Evolutionary conservation across 1,139 yeast species (phyloP), one percentile per base, ranked within the genome.

Genomic region (Sugiyamaella neomexicana): DNA sequence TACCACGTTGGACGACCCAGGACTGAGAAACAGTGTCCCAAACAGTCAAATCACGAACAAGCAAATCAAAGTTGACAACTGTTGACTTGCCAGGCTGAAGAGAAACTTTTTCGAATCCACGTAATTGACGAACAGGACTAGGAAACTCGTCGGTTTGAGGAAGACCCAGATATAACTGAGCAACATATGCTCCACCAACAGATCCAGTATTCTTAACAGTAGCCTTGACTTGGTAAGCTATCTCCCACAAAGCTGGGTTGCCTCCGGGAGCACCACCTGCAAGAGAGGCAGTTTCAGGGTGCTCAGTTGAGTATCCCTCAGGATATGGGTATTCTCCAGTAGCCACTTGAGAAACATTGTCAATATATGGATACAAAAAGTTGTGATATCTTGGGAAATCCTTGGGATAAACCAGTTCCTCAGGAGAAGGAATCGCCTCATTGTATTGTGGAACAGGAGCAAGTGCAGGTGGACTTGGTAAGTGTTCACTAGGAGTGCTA

Each of bases 241-340:
- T 63, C 36, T 74, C 74, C 76, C 77, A 77, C 41, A 76, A 66
- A 2, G 74, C 75, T n/a, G 75, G 76, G 60, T 75, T 72, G 1
- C 80, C 80, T 1, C 86, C 87, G 34, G 80, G 67, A 0, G 81
- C 85, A 25, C 86, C 86, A 1, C 86, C 86, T 12, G 82, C 73
- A 7, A 76, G 64, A 3, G 79, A 75, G 0, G 82, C 80, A 55
- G 63, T 41, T 55, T 64, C 46, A 60, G 65, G 29, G 62, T 63
- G 62, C 29, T 74, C 75, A 9, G 78, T 78, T 4, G 73, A 67
- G 62, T 80, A 82, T 0, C 82, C 82, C 15, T 70, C 70, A 1
- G 86, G 86, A 63, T 78, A 81, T 45, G 78, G 80, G 62, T 74
- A 81, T 20, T 77, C 78, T 27, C 65, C 68, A 36, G 55, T 41